These are phyloP conservation scores for Elsinoe necatrix DNA, from an alignment of 2,329 filamentous ascomycete species.

Conservation along the genomic window DNA sequence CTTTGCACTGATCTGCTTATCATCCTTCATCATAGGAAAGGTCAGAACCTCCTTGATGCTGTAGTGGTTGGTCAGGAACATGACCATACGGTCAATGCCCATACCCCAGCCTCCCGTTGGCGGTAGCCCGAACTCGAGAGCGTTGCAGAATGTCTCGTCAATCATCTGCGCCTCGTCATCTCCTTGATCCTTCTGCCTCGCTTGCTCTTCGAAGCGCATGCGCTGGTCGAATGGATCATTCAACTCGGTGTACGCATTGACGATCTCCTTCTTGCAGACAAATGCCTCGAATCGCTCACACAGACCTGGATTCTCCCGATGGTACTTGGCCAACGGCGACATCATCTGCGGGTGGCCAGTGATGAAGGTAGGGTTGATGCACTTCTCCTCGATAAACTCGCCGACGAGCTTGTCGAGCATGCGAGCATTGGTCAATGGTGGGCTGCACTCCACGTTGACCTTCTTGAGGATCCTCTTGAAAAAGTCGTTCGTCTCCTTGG, in stretches of 20 bases:
- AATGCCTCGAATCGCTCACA: constrained; percentile 98
- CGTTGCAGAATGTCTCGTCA: constrained; percentile 89
- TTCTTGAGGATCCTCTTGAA: constrained; percentile 77
- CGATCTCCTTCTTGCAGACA: constrained; percentile 94
- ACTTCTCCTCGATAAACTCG: constrained; percentile 90
- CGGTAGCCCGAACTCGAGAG: constrained; percentile 82
- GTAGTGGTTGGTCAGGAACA: constrained; percentile 95
- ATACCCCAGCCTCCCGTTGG: constrained; percentile 95
- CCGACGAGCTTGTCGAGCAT: constrained; percentile 91
- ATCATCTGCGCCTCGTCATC: constrained; percentile 95
- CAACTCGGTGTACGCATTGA: constrained; percentile 95
- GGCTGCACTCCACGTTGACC: constrained; percentile 79
- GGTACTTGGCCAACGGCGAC: constrained; percentile 94
- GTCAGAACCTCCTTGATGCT: constrained; percentile 92
- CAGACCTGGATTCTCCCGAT: constrained; percentile 70
- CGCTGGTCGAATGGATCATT: constrained; percentile 95
- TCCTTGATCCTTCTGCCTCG: constrained; percentile 87
- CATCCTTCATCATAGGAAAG: constrained; percentile 98
- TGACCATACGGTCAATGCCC: constrained; percentile 87
- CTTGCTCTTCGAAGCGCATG: constrained; percentile 87
- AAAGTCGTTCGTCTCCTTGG: constrained; percentile 79
- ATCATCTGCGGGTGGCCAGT: constrained; percentile 73
- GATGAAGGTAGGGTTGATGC: constrained; percentile 89
- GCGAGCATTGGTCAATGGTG: constrained; percentile 83
- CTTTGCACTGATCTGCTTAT: constrained; percentile 42